A percentile compares a stretch with the other conserved stretches of the same genome.
Evolutionary conservation across 345 rosid species (phyloP).

Genomic region (Mallotus nudiflorus): DNA sequence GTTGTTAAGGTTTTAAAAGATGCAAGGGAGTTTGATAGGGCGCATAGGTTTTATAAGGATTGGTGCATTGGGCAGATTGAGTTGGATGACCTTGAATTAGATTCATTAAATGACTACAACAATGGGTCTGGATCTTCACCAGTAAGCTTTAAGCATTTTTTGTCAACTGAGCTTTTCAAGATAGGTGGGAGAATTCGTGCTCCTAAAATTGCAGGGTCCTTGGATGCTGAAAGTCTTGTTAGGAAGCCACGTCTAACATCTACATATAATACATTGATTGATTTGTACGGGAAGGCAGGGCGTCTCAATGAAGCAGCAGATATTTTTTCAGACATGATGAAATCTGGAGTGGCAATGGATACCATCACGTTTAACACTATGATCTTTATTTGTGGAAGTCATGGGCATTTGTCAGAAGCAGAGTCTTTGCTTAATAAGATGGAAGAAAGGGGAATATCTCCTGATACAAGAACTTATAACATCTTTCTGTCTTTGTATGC

Average conservation of each 20-base stretch:
- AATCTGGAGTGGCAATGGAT: slow-evolving; percentile 70
- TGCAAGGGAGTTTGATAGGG: slow-evolving; percentile 63
- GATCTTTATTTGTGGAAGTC: slow-evolving; percentile 84
- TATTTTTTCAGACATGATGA: slow-evolving; percentile 74
- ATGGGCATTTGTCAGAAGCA: slow-evolving; percentile 71
- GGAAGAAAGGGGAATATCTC: slow-evolving; percentile 63
- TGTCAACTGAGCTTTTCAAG: slow-evolving; percentile 77
- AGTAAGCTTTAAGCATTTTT: slow-evolving; percentile 68
- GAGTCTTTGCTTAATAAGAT: slow-evolving; percentile 70
- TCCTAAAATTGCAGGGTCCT: slow-evolving; percentile 29
- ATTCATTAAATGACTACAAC: slow-evolving; percentile 41
- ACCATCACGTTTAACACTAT: slow-evolving; percentile 83
- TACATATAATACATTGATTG: slow-evolving; percentile 79
- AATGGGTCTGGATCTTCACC: slow-evolving; percentile 43
- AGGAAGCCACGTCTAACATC: slow-evolving; percentile 67
- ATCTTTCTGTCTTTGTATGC: slow-evolving; percentile 74
- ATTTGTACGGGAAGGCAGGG: slow-evolving; percentile 92
- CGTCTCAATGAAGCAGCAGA: slow-evolving; percentile 77
- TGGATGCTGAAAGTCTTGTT: slow-evolving; percentile 33
- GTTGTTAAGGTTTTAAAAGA: slow-evolving; percentile 78
- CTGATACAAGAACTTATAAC: slow-evolving; percentile 85
- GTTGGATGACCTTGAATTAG: slow-evolving; percentile 68
- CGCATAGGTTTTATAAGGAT: slow-evolving; percentile 71
- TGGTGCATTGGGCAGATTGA: slow-evolving; percentile 70
- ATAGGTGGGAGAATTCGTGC: slow-evolving; percentile 59